phyloP scores from a whole-genome alignment of 1,284 basidiomycete species.

The Rhizoctonia solani region DNA sequence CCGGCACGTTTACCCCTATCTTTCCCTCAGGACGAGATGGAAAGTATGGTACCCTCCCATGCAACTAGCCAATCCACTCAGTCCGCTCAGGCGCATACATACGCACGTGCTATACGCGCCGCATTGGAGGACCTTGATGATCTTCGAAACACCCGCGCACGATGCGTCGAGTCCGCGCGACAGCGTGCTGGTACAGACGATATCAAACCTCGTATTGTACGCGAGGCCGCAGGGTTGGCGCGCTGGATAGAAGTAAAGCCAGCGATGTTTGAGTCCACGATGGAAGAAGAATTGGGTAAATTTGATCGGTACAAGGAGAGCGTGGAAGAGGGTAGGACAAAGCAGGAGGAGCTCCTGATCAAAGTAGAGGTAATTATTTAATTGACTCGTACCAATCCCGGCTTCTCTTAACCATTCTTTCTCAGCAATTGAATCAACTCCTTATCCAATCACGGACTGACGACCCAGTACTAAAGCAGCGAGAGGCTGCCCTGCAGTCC shows the following conservation, averaged over 20 bases:
- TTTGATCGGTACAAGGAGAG: conserved; percentile 75
- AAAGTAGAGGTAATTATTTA: conserved; percentile 63
- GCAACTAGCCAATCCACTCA: conserved; percentile 41
- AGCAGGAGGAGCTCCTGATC: conserved; percentile 68
- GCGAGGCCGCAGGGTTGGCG: conserved; percentile 65
- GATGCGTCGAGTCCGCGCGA: conserved; percentile 69
- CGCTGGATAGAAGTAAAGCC: conserved; percentile 74
- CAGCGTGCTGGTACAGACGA: conserved; percentile 73
- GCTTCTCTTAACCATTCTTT: neutral
- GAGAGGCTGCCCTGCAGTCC: conserved; percentile 85
- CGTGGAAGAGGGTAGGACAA: conserved; percentile 61
- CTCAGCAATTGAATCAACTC: conserved; percentile 71
- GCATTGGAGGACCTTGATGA: conserved; percentile 83
- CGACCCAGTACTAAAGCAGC: conserved; percentile 76
- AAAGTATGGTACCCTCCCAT: conserved; percentile 22
- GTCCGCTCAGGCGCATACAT: conserved; percentile 54
- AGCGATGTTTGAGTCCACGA: conserved; percentile 82
- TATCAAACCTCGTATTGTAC: conserved; percentile 70
- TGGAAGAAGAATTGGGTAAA: conserved; percentile 78
- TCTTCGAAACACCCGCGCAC: conserved; percentile 61
- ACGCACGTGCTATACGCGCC: conserved; percentile 74
- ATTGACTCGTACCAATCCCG: neutral
- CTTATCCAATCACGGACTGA: conserved; percentile 81
- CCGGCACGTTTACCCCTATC: neutral
- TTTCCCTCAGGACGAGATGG: conserved; percentile 12